Evolutionary conservation across 495 filamentous ascomycete species (phyloP), one percentile per base, ranked within the genome.

Genomic region (Oleoguttula mirabilis): DNA sequence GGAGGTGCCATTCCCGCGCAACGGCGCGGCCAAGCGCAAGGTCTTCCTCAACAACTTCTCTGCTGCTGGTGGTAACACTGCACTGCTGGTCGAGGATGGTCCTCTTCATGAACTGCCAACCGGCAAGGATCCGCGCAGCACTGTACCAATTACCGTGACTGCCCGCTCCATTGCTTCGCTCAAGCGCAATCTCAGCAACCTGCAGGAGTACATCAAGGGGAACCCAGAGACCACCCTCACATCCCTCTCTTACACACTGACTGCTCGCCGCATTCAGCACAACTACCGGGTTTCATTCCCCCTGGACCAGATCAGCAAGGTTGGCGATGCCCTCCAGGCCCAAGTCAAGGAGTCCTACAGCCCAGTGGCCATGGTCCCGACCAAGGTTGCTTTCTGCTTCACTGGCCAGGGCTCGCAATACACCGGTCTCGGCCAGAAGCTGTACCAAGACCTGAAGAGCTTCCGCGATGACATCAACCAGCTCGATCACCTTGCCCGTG

Each of bases 391-490:
- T 4, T 75, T 75, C 55, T 68, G 58, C 28, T 72, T 70, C 55
- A 70, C 68, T 31, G 68, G 68, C 5, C 68, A 72, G 48, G 68
- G 68, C 24, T 67, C 64, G 21, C 64, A 66, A 36, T 73, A 75
- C 54, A 62, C 69, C 14, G 76, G 68, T n/a, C 76, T 93, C 50
- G 83, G 80, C 28, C 73, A 76, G 56, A 71, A 85, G 47, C 60
- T 88, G 7, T 88, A 76, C 56, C 60, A 75, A 35, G 66, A 76
- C 45, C 67, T 73, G 49, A 64, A 71, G 3, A 59, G 72, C n/a
- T 92, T 90, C 71, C 75, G 76, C 30, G 57, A 69, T 14, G 71
- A 72, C 35, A 80, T 94, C 39, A 66, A 80, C 36, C 73, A 81
- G 43, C 76, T 85, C 41, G 69, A 90, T 52, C 66, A 71, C 25